Percentiles rank a stretch among this genome's conserved stretches.
These are phyloP conservation scores for Gnetum montanum DNA, from an alignment of 75 land plant genomes.

Conservation along the genomic window DNA sequence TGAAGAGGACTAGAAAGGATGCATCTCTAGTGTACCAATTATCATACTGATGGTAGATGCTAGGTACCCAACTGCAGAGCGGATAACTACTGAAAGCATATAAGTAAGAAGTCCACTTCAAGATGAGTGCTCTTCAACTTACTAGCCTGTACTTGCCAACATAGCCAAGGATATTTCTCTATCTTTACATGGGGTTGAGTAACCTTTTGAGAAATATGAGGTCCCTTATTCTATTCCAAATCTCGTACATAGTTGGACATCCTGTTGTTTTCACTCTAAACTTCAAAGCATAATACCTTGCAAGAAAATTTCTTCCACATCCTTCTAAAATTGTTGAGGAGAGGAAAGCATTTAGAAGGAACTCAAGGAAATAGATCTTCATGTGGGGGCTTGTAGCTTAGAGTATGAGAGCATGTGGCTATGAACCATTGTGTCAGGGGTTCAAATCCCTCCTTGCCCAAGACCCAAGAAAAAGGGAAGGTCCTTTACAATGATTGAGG, in stretches of 20 bases:
- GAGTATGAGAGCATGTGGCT: background rate
- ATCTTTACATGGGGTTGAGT: background rate
- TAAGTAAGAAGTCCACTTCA: slow-evolving; percentile 17
- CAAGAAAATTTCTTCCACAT: background rate
- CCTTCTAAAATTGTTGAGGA: background rate
- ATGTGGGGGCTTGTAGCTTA: background rate
- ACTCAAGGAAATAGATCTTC: background rate
- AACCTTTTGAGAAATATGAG: background rate
- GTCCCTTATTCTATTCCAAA: background rate
- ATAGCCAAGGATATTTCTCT: background rate
- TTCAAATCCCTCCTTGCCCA: background rate
- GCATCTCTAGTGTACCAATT: slow-evolving; percentile 20
- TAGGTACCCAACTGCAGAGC: slow-evolving; percentile 20
- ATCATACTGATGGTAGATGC: slow-evolving; percentile 17
- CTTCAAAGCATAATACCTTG: too few species aligned
- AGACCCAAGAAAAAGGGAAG: background rate
- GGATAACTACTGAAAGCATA: slow-evolving; percentile 12
- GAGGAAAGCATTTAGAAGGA: background rate
- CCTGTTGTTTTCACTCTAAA: background rate
- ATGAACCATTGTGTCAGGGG: background rate
- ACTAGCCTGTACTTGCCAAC: background rate
- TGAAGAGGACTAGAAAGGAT: slow-evolving; percentile 16
- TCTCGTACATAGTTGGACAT: background rate
- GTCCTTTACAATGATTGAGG: background rate
- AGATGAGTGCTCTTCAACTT: slow-evolving; percentile 10